These are phyloP conservation scores for Botryotinia convoluta DNA, from an alignment of 2,329 filamentous ascomycete species.

Conservation along the genomic window DNA sequence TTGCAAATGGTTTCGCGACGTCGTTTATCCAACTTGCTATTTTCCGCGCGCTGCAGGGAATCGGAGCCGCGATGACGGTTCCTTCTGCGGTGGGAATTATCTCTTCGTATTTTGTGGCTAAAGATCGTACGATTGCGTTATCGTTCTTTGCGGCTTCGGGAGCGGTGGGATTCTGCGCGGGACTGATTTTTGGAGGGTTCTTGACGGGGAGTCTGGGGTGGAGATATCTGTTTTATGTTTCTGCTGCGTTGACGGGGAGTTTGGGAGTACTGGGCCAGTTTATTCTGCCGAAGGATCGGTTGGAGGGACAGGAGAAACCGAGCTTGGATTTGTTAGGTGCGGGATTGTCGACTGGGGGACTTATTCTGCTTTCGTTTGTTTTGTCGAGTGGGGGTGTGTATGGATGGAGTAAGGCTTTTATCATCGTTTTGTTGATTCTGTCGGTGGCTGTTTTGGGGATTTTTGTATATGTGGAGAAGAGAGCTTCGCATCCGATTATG, in stretches of 20 bases:
- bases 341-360: conserved; percentile 42
- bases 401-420: conserved; percentile 46
- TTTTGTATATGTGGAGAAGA: conserved; percentile 45
- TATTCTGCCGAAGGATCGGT: conserved; percentile 41
- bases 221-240: conserved; percentile 43
- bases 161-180: conserved; percentile 43
- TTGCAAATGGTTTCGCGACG: conserved; percentile 42
- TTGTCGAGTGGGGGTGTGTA: conserved; percentile 47
- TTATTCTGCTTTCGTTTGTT: conserved; percentile 46
- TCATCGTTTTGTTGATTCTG: conserved; percentile 43
- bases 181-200: conserved; percentile 42
- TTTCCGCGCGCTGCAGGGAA: conserved; percentile 47
- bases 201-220: conserved; percentile 42
- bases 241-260: conserved; percentile 38
- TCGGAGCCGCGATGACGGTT: conserved; percentile 47
- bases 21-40: conserved; percentile 45
- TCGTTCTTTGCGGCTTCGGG: conserved; percentile 43
- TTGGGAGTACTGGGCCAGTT: conserved; percentile 39
- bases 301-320: conserved; percentile 37
- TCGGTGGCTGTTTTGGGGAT: conserved; percentile 41
- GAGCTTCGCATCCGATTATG: conserved; percentile 46
- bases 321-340: conserved; percentile 45
- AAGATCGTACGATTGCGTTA: conserved; percentile 42
- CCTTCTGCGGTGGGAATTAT: conserved; percentile 48
- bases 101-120: conserved; percentile 42